Evolutionary conservation across 164 flowering plant species (phyloP).

Genomic region (Umbilicus rupestris): DNA sequence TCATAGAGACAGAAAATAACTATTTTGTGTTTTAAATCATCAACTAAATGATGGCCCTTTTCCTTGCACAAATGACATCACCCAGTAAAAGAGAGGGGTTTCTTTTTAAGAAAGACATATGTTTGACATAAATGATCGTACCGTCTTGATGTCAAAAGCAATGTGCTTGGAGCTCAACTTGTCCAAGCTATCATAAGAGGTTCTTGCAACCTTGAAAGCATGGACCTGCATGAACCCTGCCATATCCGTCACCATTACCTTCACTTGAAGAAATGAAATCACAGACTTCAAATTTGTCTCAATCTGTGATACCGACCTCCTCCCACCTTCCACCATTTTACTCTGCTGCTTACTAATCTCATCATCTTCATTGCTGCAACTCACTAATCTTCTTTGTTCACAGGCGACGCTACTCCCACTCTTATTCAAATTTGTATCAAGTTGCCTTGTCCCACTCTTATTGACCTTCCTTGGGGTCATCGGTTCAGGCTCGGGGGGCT

Average conservation of each 20-base stretch:
- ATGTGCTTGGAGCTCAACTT: slow-evolving; percentile 67
- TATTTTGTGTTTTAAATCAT: neutral
- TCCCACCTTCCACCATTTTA: slow-evolving; percentile 17
- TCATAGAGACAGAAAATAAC: neutral
- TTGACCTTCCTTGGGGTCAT: neutral
- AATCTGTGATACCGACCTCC: slow-evolving; percentile 53
- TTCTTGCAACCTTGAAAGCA: slow-evolving; percentile 64
- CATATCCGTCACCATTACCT: slow-evolving; percentile 72
- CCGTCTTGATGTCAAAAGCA: slow-evolving; percentile 83
- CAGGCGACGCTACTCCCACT: neutral
- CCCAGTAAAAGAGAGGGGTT: no score
- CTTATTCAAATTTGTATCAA: neutral
- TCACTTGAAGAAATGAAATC: slow-evolving; percentile 50
- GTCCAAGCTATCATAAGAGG: slow-evolving; percentile 58
- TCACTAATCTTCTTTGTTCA: neutral
- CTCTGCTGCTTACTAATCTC: neutral
- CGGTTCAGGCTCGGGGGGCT: slow-evolving; percentile 2
- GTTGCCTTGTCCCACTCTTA: neutral
- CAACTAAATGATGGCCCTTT: no score
- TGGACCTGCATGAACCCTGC: slow-evolving; percentile 82
- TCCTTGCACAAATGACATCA: no score
- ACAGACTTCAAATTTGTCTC: slow-evolving; percentile 41
- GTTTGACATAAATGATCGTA: slow-evolving; percentile 11
- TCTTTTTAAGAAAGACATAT: no score
- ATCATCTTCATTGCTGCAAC: neutral